phyloP scores from a whole-genome alignment of 2,329 filamentous ascomycete species.

The Diaporthe vexans region DNA sequence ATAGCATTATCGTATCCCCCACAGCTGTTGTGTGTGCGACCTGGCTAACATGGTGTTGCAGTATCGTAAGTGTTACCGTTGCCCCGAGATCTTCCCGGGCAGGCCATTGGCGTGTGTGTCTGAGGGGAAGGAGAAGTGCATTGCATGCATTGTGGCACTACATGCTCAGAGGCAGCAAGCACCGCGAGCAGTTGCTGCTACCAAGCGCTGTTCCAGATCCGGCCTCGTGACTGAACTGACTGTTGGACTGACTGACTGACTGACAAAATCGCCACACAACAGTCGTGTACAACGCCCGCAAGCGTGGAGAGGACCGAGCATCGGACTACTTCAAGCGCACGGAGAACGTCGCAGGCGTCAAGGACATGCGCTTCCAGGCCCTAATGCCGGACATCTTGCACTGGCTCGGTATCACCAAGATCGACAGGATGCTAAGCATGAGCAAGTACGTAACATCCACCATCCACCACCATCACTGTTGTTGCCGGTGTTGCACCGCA shows the following conservation, averaged over 20 bases:
- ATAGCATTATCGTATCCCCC: slow-evolving; percentile 29
- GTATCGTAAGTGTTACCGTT: slow-evolving; percentile 59
- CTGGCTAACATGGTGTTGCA: slow-evolving; percentile 53
- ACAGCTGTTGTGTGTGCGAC: slow-evolving; percentile 11
- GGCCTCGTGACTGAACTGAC: neutral
- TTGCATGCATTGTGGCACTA: too few species aligned
- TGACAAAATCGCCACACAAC: slow-evolving; percentile 18
- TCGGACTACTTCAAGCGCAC: slow-evolving; percentile 97
- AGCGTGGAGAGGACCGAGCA: slow-evolving; percentile 83
- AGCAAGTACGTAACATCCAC: slow-evolving; percentile 77
- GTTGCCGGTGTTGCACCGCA: neutral
- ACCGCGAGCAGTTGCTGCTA: neutral
- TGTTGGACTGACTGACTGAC: neutral
- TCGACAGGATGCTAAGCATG: slow-evolving; percentile 99
- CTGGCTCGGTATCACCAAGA: slow-evolving; percentile 98
- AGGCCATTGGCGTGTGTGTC: slow-evolving; percentile 35
- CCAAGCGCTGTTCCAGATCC: neutral
- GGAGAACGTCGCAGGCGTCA: slow-evolving; percentile 98
- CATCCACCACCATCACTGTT: neutral
- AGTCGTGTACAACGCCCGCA: slow-evolving; percentile 84
- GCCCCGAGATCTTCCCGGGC: slow-evolving; percentile 1
- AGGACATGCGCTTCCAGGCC: slow-evolving; percentile 97
- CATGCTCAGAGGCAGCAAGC: neutral
- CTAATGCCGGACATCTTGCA: slow-evolving; percentile 98
- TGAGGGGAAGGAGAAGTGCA: neutral